These are phyloP conservation scores for Candida labiduridarum DNA, from an alignment of 1,139 yeast genomes.

Conservation along the genomic window DNA sequence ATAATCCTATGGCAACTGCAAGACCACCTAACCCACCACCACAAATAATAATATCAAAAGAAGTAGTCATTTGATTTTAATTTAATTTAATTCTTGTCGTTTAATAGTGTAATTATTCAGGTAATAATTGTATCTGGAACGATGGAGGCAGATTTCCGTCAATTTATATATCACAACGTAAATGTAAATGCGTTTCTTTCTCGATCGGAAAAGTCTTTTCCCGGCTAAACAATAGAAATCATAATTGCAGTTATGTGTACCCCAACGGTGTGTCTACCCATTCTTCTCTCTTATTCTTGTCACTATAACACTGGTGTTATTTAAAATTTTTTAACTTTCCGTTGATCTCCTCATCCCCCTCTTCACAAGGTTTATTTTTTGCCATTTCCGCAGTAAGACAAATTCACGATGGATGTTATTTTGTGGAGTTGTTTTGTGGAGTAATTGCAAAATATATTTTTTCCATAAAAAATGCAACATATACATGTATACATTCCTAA, in stretches of 20 bases:
- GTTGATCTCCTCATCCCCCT: background rate
- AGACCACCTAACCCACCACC: conserved; percentile 46
- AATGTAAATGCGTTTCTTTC: background rate
- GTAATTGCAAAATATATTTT: too few species aligned
- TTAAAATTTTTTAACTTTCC: too few species aligned
- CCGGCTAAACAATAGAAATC: background rate
- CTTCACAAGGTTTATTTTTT: background rate
- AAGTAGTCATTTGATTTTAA: background rate
- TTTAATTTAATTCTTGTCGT: background rate
- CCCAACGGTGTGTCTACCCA: too few species aligned
- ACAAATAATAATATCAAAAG: conserved; percentile 1
- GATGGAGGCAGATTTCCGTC: background rate
- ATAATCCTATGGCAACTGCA: conserved; percentile 35
- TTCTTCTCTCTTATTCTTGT: background rate
- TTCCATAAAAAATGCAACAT: too few species aligned
- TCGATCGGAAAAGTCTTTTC: background rate
- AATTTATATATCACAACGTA: background rate
- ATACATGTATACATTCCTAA: background rate
- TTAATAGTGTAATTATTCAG: background rate
- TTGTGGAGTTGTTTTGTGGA: too few species aligned
- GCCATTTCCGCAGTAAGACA: background rate
- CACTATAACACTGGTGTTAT: background rate
- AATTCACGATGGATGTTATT: too few species aligned
- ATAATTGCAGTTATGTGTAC: too few species aligned
- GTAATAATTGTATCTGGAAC: background rate